Evolutionary conservation across 345 rosid genomes (phyloP).

Genomic region (Erodium maritimum): DNA sequence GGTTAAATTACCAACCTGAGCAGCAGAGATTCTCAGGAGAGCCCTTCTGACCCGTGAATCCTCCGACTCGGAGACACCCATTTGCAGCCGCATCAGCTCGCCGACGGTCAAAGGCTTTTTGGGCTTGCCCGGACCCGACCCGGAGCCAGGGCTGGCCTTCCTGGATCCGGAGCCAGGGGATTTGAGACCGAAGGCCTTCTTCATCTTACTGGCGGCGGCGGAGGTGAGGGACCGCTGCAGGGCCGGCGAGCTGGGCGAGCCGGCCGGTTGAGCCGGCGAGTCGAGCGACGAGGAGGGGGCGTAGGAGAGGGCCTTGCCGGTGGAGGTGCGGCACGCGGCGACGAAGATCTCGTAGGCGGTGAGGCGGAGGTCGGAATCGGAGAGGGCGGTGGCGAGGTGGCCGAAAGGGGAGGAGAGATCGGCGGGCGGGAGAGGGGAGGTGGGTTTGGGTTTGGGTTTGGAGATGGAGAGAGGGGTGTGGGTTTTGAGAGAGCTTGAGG

Average conservation of each 20-base stretch:
- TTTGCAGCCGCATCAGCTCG: conserved; percentile 86
- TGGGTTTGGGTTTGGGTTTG: too few relatives aligned
- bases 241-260: conserved; percentile 26
- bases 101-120: conserved; percentile 67
- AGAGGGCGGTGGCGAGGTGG: conserved; percentile 49
- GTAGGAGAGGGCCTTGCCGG: conserved; percentile 10
- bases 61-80: conserved; percentile 60
- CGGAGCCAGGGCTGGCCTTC: conserved; percentile 50
- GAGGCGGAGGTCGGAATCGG: conserved; percentile 74
- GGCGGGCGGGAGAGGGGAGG: background rate
- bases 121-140: conserved; percentile 18
- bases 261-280: too few relatives aligned
- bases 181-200: conserved; percentile 80
- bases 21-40: conserved; percentile 70
- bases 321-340: conserved; percentile 56
- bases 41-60: conserved; percentile 89
- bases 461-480: too few relatives aligned
- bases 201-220: conserved; percentile 87
- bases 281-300: conserved; percentile 33
- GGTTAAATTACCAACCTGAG: conserved; percentile 41
- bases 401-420: conserved; percentile 73
- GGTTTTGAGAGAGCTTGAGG: conserved; percentile 13
- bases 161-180: conserved; percentile 68
- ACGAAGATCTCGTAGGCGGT: conserved; percentile 92
- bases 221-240: conserved; percentile 82